Evolutionary conservation across 129 eudicot genomes (phyloP).

Genomic region (Pseudognaphalium luteoalbum): DNA sequence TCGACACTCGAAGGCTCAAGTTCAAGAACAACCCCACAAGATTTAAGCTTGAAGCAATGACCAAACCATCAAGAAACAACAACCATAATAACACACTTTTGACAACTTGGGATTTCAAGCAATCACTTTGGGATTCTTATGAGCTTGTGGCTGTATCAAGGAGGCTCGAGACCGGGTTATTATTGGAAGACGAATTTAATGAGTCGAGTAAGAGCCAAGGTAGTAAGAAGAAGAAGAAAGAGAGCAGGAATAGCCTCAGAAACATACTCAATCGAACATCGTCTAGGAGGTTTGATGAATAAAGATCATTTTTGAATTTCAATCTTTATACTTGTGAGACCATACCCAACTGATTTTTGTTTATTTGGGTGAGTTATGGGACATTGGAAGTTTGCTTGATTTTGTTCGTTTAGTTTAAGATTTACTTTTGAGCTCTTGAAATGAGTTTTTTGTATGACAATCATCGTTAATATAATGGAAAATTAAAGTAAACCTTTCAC

Average conservation of each 20-base stretch:
- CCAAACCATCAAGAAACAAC: constrained; percentile 14
- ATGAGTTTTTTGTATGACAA: neutral
- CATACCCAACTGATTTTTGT: constrained; percentile 23
- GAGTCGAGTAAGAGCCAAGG: constrained; percentile 26
- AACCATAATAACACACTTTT: neutral
- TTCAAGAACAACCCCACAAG: constrained; percentile 55
- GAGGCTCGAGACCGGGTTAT: constrained; percentile 49
- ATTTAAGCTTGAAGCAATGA: constrained; percentile 61
- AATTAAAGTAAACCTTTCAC: neutral
- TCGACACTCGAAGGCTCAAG: constrained; percentile 47
- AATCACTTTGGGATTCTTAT: constrained; percentile 77
- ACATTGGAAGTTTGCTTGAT: neutral
- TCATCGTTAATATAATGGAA: neutral
- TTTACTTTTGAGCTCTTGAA: constrained; percentile 1
- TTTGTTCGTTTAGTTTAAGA: constrained; percentile 6
- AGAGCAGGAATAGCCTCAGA: constrained; percentile 73
- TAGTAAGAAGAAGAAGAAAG: constrained; percentile 45
- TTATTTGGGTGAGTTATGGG: constrained; percentile 19
- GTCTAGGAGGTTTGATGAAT: constrained; percentile 26
- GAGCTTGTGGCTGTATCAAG: constrained; percentile 68
- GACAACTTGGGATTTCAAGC: constrained; percentile 54
- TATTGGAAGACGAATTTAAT: constrained; percentile 39
- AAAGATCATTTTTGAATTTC: neutral
- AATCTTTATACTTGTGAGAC: neutral
- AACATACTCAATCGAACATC: constrained; percentile 33